Base-by-base conservation (phyloP, 805 yeast genomes). In the Lipomyces sp. region DNA sequence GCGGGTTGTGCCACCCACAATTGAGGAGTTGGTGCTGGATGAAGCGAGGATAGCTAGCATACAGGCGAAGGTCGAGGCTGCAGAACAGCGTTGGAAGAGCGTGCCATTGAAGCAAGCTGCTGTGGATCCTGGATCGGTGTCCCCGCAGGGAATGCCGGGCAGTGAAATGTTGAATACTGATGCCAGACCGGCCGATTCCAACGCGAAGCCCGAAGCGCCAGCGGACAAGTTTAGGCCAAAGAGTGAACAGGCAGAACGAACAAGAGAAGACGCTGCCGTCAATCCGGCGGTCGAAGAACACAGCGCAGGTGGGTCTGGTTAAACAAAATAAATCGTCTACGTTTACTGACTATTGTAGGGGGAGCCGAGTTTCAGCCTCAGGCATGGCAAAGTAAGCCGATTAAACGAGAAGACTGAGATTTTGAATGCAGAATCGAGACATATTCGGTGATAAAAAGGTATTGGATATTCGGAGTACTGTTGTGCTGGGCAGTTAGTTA, bases 11-110 rank as follows among this genome's bases (percentile, higher is more conserved):
- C 82, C 87, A 5, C 97, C 97, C 0, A 80, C 87, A 0, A 72
- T 90, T 29, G 79, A 82, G 50, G 96, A 90, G 67, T 81, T 90
- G 51, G 70, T 82, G 1, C 78, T 77, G 1, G 96, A 90, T 71
- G 80, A 85, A 71, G 73, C 79, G 37, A 80, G 97, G 48, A 85
- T 86, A 59, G 80, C 80, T 53, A 79, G 79, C 15, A 80, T 90
- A 69, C 84, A 85, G 73, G 71, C 81, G 8, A 77, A 86, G 70
- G 86, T 86, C 2, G 76, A 77, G 59, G 81, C 81, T 54, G 81
- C 81, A 11, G 79, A 80, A 35, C 68, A 71, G 51, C 71, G 75
- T 42, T 79, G 82, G 82, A 69, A 65, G 33, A 66, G 76, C 18
- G 70, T 77, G 8, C 80, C 81, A 1, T 72, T 78, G 30, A 74